phyloP scores from a whole-genome alignment of 179 eudicot species.

The Silene noctiflora region DNA sequence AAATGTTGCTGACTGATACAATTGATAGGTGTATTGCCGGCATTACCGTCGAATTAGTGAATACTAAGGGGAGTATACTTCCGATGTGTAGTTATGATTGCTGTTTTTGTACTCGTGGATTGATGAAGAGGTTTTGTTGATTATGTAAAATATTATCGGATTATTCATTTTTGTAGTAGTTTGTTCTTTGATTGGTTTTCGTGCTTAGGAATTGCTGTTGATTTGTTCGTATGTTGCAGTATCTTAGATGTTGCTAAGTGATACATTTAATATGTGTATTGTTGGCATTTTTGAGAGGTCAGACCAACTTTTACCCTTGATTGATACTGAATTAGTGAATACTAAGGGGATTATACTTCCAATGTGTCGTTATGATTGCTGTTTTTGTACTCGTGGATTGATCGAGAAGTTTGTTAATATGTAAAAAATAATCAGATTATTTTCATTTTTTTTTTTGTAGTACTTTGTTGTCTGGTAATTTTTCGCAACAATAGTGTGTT shows the following conservation, averaged over 20 bases:
- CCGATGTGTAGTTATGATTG: not conserved
- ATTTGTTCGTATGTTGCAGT: not conserved
- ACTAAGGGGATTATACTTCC: not conserved
- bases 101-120: no score
- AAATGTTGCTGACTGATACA: not conserved
- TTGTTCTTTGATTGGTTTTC: not conserved
- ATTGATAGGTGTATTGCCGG: not conserved
- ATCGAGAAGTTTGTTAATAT: not conserved
- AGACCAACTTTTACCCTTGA: not conserved
- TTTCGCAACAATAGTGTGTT: not conserved
- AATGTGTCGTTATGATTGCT: not conserved
- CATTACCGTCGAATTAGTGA: not conserved
- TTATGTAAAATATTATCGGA: no score
- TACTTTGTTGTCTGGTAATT: no score
- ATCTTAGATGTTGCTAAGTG: not conserved
- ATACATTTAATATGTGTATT: constrained; percentile 6
- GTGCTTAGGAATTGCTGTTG: not conserved
- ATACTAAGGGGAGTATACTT: not conserved
- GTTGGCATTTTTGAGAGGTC: not conserved
- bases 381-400: not conserved
- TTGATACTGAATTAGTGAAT: not conserved
- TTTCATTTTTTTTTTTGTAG: not conserved
- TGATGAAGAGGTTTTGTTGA: no score
- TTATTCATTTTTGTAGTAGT: no score
- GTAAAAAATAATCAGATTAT: not conserved